These are phyloP conservation scores for Fraxinus platypoda DNA, from an alignment of 305 asterid genomes.

Conservation along the genomic window DNA sequence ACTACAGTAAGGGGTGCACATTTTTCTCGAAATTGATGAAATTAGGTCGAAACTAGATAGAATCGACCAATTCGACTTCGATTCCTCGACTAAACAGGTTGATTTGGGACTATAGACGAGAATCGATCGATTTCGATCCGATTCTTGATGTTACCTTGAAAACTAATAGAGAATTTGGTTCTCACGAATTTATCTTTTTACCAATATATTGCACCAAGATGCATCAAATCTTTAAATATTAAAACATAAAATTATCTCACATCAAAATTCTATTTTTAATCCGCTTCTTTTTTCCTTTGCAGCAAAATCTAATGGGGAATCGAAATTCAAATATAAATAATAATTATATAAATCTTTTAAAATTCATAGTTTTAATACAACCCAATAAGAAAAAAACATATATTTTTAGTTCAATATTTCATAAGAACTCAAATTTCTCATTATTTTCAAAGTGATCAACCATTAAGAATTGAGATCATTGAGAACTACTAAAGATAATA, in stretches of 20 bases:
- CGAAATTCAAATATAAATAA: too few species aligned
- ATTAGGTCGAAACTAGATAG: background rate
- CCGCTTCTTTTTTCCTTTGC: background rate
- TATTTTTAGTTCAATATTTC: too few species aligned
- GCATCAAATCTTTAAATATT: background rate
- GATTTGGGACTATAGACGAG: background rate
- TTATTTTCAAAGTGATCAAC: background rate
- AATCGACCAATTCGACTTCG: background rate
- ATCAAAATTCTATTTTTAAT: too few species aligned
- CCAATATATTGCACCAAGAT: background rate
- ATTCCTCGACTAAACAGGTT: background rate
- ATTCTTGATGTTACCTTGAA: background rate
- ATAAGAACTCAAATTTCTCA: background rate
- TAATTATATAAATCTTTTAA: too few species aligned
- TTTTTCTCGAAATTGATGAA: background rate
- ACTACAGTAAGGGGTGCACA: background rate
- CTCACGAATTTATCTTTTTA: background rate
- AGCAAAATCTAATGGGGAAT: background rate
- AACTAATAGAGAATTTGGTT: too few species aligned
- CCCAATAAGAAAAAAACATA: background rate
- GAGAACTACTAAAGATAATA: background rate
- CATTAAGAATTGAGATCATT: background rate
- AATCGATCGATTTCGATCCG: background rate
- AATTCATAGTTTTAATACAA: background rate
- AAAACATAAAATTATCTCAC: background rate